Percentiles rank a stretch among this genome's conserved stretches.
Evolutionary conservation across 1,139 yeast species (phyloP).

Genomic region (Arxiozyma telluris): DNA sequence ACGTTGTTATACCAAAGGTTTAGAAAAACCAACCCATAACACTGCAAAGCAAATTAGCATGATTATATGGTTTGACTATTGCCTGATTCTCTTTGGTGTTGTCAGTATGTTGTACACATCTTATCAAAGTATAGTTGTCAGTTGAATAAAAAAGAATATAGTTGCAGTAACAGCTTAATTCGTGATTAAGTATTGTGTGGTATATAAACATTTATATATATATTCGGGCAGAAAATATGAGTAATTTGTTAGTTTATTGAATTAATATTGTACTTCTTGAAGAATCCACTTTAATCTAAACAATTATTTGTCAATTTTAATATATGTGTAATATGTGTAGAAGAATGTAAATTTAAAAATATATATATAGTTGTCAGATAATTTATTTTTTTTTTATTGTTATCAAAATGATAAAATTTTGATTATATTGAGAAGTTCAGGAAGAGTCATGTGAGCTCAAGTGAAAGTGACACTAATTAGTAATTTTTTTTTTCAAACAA

Average conservation of each 20-base stretch:
- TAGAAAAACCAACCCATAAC: background rate
- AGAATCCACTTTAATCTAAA: no score
- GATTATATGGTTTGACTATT: slow-evolving; percentile 34
- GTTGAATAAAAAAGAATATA: background rate
- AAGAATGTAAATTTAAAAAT: no score
- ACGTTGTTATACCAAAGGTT: slow-evolving; percentile 1
- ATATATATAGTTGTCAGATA: no score
- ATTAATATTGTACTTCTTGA: background rate
- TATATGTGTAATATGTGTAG: no score
- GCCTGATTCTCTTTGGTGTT: slow-evolving; percentile 47
- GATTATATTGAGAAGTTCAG: no score
- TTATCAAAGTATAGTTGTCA: slow-evolving; percentile 39
- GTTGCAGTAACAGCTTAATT: background rate
- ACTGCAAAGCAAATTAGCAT: background rate
- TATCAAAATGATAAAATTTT: no score
- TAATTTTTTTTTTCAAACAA: no score
- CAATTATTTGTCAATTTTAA: background rate
- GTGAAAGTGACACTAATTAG: no score
- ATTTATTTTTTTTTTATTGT: no score
- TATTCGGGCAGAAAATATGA: no score
- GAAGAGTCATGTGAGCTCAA: no score
- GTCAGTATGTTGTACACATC: slow-evolving; percentile 59
- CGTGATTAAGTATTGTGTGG: background rate
- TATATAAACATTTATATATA: no score
- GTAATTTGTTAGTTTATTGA: background rate